Conservation (phyloP, 495 filamentous ascomycete genomes). For the Penicillium maclennaniae region DNA sequence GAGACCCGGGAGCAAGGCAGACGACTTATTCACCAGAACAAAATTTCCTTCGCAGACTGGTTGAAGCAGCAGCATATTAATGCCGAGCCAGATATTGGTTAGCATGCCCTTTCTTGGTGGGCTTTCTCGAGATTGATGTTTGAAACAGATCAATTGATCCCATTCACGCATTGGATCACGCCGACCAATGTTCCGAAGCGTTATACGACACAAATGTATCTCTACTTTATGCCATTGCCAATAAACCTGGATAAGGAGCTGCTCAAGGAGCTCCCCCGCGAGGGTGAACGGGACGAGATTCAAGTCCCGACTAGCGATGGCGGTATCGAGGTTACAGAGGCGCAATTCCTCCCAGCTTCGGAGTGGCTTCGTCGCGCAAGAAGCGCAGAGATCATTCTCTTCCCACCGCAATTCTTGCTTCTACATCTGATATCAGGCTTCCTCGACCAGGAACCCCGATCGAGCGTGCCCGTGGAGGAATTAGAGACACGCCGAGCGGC, state of each 20-base stretch:
- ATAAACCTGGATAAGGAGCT: slow-evolving; percentile 35
- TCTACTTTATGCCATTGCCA: slow-evolving; percentile 81
- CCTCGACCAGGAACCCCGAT: slow-evolving; percentile 42
- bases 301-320: slow-evolving; percentile 73
- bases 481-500: slow-evolving; percentile 49
- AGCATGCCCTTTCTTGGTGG: slow-evolving; percentile 6
- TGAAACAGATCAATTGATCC: slow-evolving; percentile 57
- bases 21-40: slow-evolving; percentile 58
- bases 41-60: slow-evolving; percentile 64
- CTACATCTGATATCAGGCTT: slow-evolving; percentile 62
- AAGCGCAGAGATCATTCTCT: slow-evolving; percentile 70
- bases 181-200: slow-evolving; percentile 65
- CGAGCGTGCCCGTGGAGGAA: slow-evolving; percentile 28
- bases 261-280: slow-evolving; percentile 27
- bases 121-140: slow-evolving; percentile 1
- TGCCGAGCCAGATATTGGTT: slow-evolving; percentile 65
- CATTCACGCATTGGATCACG: slow-evolving; percentile 91
- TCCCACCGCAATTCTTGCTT: slow-evolving; percentile 86
- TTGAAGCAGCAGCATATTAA: slow-evolving; percentile 54
- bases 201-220: slow-evolving; percentile 93
- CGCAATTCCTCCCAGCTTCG: slow-evolving; percentile 64
- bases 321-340: slow-evolving; percentile 78
- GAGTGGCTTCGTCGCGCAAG: slow-evolving; percentile 64
- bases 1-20: slow-evolving; percentile 61
- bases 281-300: slow-evolving; percentile 37